A percentile compares a stretch with the other conserved stretches of the same genome.
Conservation (phyloP, 352 stramenopile genomes). For the Blastocystis hominis region DNA sequence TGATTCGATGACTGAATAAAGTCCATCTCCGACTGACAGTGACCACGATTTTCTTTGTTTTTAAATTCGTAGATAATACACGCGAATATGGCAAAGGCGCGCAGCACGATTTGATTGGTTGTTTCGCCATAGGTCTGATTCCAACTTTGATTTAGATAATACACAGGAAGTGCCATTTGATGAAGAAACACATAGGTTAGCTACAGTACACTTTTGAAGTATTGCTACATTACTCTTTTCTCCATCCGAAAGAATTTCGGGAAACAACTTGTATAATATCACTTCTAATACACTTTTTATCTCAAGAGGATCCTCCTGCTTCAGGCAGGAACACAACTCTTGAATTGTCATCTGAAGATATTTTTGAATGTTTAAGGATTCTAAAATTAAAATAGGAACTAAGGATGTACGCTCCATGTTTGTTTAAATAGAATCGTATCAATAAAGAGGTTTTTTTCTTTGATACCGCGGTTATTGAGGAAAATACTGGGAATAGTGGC, state of each 20-base stretch:
- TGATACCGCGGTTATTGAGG: too few relatives aligned
- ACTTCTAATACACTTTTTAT: slow-evolving; percentile 26
- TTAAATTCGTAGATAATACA: slow-evolving; percentile 53
- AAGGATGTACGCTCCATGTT: too few relatives aligned
- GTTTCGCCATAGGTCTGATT: slow-evolving; percentile 17
- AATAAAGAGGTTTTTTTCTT: too few relatives aligned
- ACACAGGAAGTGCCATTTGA: slow-evolving; percentile 36
- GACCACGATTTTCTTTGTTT: slow-evolving; percentile 11
- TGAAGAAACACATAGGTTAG: slow-evolving; percentile 43
- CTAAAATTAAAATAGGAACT: not conserved
- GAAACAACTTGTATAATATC: not conserved
- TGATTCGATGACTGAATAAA: not conserved
- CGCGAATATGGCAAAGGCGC: slow-evolving; percentile 35
- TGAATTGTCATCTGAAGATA: slow-evolving; percentile 47
- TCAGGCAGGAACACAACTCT: slow-evolving; percentile 30
- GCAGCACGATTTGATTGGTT: slow-evolving; percentile 12
- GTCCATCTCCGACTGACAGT: not conserved
- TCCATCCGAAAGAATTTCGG: not conserved
- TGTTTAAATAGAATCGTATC: too few relatives aligned
- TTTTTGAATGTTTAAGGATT: not conserved
- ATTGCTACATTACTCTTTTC: slow-evolving; percentile 1
- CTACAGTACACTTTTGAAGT: not conserved
- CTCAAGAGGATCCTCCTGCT: slow-evolving; percentile 25
- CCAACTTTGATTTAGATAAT: slow-evolving; percentile 49
- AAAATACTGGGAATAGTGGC: too few relatives aligned